Evolutionary conservation across 805 yeast genomes (phyloP).

Genomic region (Sugiyamaella boreocaroliniensis): DNA sequence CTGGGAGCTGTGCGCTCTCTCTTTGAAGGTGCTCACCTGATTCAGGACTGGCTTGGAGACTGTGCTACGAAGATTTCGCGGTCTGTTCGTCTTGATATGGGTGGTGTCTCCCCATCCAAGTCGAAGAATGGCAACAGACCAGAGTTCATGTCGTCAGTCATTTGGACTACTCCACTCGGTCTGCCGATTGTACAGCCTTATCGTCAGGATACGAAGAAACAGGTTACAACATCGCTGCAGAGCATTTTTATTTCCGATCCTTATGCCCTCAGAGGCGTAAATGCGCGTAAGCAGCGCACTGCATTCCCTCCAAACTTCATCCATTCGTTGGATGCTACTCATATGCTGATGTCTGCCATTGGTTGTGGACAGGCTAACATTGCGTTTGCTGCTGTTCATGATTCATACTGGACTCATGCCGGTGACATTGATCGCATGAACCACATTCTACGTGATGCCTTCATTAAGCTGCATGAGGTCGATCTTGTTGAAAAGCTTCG

Average conservation of each 20-base stretch:
- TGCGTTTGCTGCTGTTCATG: constrained; percentile 91
- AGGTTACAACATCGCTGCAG: constrained; percentile 76
- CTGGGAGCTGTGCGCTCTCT: constrained; percentile 78
- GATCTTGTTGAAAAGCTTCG: constrained; percentile 65
- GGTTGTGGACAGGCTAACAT: constrained; percentile 61
- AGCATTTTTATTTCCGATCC: constrained; percentile 86
- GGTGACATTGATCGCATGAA: constrained; percentile 71
- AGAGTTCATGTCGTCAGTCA: constrained; percentile 74
- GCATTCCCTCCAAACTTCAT: constrained; percentile 95
- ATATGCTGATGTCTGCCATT: constrained; percentile 84
- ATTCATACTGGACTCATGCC: constrained; percentile 98
- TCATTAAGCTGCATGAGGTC: constrained; percentile 67
- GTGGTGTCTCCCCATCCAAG: constrained; percentile 20
- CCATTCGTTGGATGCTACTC: constrained; percentile 94
- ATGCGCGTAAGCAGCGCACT: constrained; percentile 79
- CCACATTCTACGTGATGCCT: constrained; percentile 61
- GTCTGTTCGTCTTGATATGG: constrained; percentile 64
- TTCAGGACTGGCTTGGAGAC: constrained; percentile 93
- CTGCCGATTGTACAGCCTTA: constrained; percentile 97
- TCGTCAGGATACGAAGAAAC: constrained; percentile 57
- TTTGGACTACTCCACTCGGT: constrained; percentile 97
- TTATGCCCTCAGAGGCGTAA: constrained; percentile 72
- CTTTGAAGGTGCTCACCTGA: constrained; percentile 85
- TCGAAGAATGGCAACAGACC: constrained; percentile 43
- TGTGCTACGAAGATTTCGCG: constrained; percentile 76